phyloP scores from a whole-genome alignment of 768 basidiomycete genomes.

The Phylloporus sp. region DNA sequence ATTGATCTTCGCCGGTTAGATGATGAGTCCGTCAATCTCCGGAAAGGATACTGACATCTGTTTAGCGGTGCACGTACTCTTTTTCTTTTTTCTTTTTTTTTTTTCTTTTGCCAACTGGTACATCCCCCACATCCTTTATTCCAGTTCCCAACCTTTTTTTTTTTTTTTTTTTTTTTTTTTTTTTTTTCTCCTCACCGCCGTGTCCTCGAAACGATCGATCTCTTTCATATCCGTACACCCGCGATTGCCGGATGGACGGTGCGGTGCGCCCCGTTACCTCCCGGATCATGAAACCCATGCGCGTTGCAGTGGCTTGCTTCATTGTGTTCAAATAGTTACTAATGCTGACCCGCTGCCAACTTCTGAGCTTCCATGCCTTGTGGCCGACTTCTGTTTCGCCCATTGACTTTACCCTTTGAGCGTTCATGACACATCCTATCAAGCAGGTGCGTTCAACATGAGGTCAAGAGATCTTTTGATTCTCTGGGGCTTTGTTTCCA shows the following conservation, averaged over 20 bases:
- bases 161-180: slow-evolving; percentile 1
- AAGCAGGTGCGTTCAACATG: slow-evolving; percentile 31
- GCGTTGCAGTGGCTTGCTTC: slow-evolving; percentile 7
- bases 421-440: slow-evolving; percentile 22
- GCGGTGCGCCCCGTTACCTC: slow-evolving; percentile 20
- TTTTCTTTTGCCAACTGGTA: not conserved
- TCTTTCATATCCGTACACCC: slow-evolving; percentile 33
- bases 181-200: slow-evolving; percentile 15
- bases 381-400: slow-evolving; percentile 23
- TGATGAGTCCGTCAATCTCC: slow-evolving; percentile 33
- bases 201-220: slow-evolving; percentile 14
- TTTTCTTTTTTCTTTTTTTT: too few relatives aligned
- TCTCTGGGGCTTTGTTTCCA: slow-evolving; percentile 24
- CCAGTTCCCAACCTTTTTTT: too few relatives aligned
- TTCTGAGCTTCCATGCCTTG: slow-evolving; percentile 27
- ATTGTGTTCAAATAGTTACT: slow-evolving; percentile 9
- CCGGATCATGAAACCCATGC: slow-evolving; percentile 27
- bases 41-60: slow-evolving; percentile 18
- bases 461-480: slow-evolving; percentile 31
- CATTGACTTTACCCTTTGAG: slow-evolving; percentile 20
- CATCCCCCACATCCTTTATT: slow-evolving; percentile 6
- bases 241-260: slow-evolving; percentile 26
- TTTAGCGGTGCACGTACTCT: not conserved
- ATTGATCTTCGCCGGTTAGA: slow-evolving; percentile 30
- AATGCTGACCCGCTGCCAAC: slow-evolving; percentile 16